Conservation (phyloP, 75 land plant species). For the Sequoia sempervirens region DNA sequence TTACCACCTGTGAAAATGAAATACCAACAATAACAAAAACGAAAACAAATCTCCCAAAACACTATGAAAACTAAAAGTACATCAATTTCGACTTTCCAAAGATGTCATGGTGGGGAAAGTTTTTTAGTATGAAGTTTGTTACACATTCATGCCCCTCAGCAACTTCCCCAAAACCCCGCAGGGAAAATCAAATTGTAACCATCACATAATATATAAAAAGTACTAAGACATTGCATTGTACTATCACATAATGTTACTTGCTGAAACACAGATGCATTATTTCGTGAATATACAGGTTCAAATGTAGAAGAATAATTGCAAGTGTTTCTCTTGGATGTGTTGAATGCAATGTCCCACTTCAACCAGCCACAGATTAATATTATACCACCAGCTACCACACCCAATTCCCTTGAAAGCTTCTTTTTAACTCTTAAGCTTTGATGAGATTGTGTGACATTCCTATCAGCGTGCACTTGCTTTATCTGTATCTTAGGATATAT, state of each 20-base stretch:
- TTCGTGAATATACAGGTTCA: background rate
- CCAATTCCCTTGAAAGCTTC: background rate
- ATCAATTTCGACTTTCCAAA: background rate
- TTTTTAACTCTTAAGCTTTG: background rate
- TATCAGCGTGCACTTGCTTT: background rate
- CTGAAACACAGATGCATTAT: background rate
- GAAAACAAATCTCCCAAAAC: background rate
- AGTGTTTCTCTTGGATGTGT: background rate
- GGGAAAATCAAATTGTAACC: background rate
- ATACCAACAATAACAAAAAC: background rate
- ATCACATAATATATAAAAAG: background rate
- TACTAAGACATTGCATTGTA: background rate
- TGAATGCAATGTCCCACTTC: background rate
- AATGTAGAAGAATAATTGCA: background rate
- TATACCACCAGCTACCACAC: background rate
- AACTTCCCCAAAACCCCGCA: background rate
- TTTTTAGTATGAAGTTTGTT: background rate
- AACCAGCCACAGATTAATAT: background rate
- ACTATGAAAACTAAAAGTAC: background rate
- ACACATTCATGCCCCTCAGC: background rate
- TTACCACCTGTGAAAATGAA: constrained; percentile 63
- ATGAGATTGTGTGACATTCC: background rate
- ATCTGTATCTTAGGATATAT: background rate
- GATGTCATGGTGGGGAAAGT: background rate
- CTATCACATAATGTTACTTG: background rate